Conservation (phyloP, 2,329 filamentous ascomycete genomes). For the Teratosphaeria viscida region DNA sequence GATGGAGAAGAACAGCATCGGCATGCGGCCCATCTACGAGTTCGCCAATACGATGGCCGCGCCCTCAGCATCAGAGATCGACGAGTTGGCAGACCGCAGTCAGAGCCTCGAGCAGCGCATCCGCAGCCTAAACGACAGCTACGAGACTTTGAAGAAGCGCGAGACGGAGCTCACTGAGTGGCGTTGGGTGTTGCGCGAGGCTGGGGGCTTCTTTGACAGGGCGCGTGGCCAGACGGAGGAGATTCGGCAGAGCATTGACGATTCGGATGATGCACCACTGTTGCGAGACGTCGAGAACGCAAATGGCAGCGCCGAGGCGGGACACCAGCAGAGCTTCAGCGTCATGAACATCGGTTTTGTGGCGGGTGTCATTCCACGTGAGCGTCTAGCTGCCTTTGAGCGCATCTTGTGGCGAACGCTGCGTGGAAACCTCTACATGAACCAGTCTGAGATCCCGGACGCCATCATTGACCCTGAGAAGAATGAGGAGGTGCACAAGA, state of each 20-base stretch:
- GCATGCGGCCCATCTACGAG: constrained; percentile 81
- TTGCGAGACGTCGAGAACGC: constrained; percentile 82
- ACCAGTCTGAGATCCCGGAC: constrained; percentile 96
- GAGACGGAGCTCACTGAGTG: constrained; percentile 96
- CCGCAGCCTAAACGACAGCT: constrained; percentile 88
- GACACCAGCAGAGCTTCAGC: constrained; percentile 50
- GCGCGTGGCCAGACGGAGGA: constrained; percentile 95
- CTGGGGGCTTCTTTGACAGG: constrained; percentile 92
- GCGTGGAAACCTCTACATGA: constrained; percentile 98
- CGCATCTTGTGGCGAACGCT: constrained; percentile 95
- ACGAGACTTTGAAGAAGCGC: constrained; percentile 94
- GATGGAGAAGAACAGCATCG: constrained; percentile 86
- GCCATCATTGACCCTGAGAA: constrained; percentile 81
- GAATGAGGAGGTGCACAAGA: constrained; percentile 90
- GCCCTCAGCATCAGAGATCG: constrained; percentile 87
- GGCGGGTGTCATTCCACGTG: constrained; percentile 85
- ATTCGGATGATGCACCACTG: constrained; percentile 83
- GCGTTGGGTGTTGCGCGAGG: constrained; percentile 95
- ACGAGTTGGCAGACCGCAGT: constrained; percentile 85
- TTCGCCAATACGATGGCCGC: constrained; percentile 73
- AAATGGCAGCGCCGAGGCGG: constrained; percentile 17
- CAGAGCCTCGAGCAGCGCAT: constrained; percentile 88
- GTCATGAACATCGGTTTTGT: constrained; percentile 99
- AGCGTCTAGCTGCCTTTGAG: constrained; percentile 90
- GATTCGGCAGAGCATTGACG: constrained; percentile 78